Percentiles rank a stretch among this genome's conserved stretches.
phyloP scores from a whole-genome alignment of 2,329 filamentous ascomycete genomes.

The Tolypocladium endophyticum region DNA sequence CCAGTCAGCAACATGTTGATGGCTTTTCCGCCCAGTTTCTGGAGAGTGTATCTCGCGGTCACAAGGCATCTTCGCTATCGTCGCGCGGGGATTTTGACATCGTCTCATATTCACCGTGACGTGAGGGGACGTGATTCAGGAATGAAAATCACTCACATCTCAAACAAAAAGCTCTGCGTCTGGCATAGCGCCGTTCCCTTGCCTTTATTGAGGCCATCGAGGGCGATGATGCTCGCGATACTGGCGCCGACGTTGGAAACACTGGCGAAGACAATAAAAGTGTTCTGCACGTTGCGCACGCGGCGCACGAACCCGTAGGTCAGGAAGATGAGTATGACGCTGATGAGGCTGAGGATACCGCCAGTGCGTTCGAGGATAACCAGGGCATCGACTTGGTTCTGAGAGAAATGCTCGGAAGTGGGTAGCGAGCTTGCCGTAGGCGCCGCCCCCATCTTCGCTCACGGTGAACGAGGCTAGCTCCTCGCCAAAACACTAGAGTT shows the following conservation, averaged over 20 bases:
- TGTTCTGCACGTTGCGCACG: constrained; percentile 48
- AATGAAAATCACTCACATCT: constrained; percentile 45
- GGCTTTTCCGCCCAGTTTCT: not conserved
- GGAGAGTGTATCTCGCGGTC: not conserved
- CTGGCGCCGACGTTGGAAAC: constrained; percentile 49
- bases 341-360: constrained; percentile 40
- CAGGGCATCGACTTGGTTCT: constrained; percentile 28
- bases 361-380: constrained; percentile 41
- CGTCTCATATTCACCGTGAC: constrained; percentile 8
- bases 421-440: not conserved
- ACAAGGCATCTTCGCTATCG: not conserved
- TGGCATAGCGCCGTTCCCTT: constrained; percentile 48
- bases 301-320: constrained; percentile 40
- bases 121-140: constrained; percentile 14
- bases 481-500: not conserved
- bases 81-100: not conserved
- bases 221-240: constrained; percentile 60
- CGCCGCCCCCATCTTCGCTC: not conserved
- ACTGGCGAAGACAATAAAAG: constrained; percentile 51
- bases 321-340: constrained; percentile 40
- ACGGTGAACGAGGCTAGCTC: not conserved
- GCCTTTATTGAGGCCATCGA: constrained; percentile 48
- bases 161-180: constrained; percentile 49
- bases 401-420: constrained; percentile 17
- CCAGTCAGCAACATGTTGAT: constrained; percentile 32